phyloP scores from a whole-genome alignment of 768 basidiomycete species.

The Collybiopsis luxurians region DNA sequence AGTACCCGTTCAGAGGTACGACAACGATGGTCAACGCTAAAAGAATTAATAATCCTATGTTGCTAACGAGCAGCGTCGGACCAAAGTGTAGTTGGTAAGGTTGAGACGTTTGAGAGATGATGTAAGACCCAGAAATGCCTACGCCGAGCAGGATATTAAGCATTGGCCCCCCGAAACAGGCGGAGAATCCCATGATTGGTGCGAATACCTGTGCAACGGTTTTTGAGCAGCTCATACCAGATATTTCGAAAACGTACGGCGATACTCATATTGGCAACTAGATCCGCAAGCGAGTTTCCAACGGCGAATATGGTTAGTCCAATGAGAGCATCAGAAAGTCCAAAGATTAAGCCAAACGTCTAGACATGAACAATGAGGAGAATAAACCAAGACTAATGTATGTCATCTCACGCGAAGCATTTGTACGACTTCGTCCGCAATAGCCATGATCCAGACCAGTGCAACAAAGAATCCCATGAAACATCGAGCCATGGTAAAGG shows the following conservation, averaged over 20 bases:
- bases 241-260: constrained; percentile 50
- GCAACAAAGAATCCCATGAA: constrained; percentile 89
- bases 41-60: constrained; percentile 75
- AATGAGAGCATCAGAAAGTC: constrained; percentile 95
- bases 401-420: constrained; percentile 70
- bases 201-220: constrained; percentile 62
- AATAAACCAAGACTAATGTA: not conserved
- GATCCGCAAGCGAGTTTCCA: constrained; percentile 94
- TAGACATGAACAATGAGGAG: constrained; percentile 27
- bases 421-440: constrained; percentile 93
- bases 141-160: constrained; percentile 89
- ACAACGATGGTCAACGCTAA: constrained; percentile 74
- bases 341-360: constrained; percentile 93
- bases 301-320: constrained; percentile 96
- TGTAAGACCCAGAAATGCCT: constrained; percentile 87
- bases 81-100: constrained; percentile 79
- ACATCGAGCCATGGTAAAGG: constrained; percentile 69
- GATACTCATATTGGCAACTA: constrained; percentile 95
- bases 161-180: constrained; percentile 93
- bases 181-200: constrained; percentile 93
- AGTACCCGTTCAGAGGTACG: constrained; percentile 83
- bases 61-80: constrained; percentile 80
- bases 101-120: constrained; percentile 60
- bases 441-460: constrained; percentile 97
- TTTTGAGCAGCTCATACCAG: not conserved